Base-by-base conservation (phyloP, 345 rosid species). In the Eucalyptus victrix region DNA sequence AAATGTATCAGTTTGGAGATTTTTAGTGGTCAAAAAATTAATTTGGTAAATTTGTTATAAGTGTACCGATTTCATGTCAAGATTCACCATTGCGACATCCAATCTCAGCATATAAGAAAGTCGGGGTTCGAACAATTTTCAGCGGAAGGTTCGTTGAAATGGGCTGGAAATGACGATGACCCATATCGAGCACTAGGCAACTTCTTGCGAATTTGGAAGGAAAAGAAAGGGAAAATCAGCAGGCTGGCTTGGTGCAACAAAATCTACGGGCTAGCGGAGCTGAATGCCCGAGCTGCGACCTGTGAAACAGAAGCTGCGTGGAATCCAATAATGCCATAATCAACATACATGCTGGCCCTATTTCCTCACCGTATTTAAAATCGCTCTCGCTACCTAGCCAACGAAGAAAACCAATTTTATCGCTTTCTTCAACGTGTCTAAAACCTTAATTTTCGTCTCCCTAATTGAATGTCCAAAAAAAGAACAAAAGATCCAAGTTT, bases 1-100 rank as follows among this genome's bases (percentile, higher is more conserved):
- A 50, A 50, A 50, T 50, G 3, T 50, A 50, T 50, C 0, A 16
- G 0, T 50, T 50, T 50, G 0, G 0, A 18, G 3, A 3, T 49
- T 49, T 49, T 49, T 49, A 0, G 5, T 49, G 6, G 16, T 13
- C 0, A 49, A 49, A 13, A 49, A 49, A 2, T 13, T 13, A 14
- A 5, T 49, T 49, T 49, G 6, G 0, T 49, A 49, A 49, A 49
- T 49, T 49, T 49, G 0, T 49, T 0, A 49, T 49, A 14, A 14
- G 2, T 49, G 0, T 14, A 49, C 16, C 0, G 13, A 49, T 49
- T 49, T 49, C 6, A 49, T 13, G 6, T 49, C 6, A 14, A 0
- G 17, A 49, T 49, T 49, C 17, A 49, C 6, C 16, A 0, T 49
- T 49, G 6, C 0, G 3, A 49, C 51, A 49, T 49, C 80, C 62